Evolutionary conservation across 2,329 filamentous ascomycete species (phyloP), one percentile per base, ranked within the genome.

Genomic region (Zymoseptoria crescenta): DNA sequence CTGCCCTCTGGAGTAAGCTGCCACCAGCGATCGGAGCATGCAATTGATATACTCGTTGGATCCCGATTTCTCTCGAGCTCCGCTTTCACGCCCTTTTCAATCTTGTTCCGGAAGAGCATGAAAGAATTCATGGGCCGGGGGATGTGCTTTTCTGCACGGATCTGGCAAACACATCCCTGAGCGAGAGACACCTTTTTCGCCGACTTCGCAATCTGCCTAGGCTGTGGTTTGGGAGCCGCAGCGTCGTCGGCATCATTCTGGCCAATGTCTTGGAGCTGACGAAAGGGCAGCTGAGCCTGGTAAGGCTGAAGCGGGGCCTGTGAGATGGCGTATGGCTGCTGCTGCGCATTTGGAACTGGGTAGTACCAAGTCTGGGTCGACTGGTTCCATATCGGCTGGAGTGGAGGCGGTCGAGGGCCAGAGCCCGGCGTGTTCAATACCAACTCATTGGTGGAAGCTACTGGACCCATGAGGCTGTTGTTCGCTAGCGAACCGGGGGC

Each of bases 31-130:
- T n/a, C n/a, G n/a, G n/a, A n/a, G n/a, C n/a, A n/a, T n/a, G n/a
- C n/a, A n/a, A n/a, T n/a, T n/a, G n/a, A n/a, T n/a, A 63, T 56
- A 3, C 19, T 27, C 21, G 41, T 19, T 10, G 27, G 19, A 30
- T 19, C 21, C 24, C 48, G 10, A 7, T 49, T 49, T 10, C 28
- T 49, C 21, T 35, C 21, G 35, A 45, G 35, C 35, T 45, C 13
- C 35, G 13, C 7, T 16, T 45, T 13, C 16, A 59, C 24, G 16
- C n/a, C 52, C 16, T 27, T 8, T 29, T 48, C 20, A 28, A 9
- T 50, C 16, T 8, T 16, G 19, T n/a, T n/a, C 4, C 57, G 57
- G 49, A 30, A 59, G 54, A 53, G 21, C 49, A 59, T 53, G 57
- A 56, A 59, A 6, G 2, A 3, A 24, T 59, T 59, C 35, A 45